Conservation (phyloP, 805 yeast species). For the Yamadazyma nakazawae region DNA sequence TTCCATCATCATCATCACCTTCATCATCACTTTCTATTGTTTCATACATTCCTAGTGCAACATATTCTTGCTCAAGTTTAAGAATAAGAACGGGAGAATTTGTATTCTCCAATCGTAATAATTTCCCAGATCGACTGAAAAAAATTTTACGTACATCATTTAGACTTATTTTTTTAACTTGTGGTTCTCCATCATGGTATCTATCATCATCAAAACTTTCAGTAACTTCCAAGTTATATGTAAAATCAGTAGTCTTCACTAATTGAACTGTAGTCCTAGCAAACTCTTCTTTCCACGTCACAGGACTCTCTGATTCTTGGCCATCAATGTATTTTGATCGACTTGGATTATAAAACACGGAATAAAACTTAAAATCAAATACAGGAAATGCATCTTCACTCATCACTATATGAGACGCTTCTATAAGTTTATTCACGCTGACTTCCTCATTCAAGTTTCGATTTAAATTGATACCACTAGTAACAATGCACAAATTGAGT, state of each 20-base stretch:
- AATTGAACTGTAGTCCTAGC: conserved; percentile 49
- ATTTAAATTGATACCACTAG: conserved; percentile 64
- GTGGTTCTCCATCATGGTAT: conserved; percentile 60
- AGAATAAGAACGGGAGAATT: conserved; percentile 64
- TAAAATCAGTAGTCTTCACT: conserved; percentile 28
- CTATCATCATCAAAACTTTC: conserved; percentile 70
- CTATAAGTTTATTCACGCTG: conserved; percentile 36
- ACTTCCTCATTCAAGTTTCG: conserved; percentile 57
- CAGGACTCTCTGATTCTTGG: conserved; percentile 22
- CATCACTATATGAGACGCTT: conserved; percentile 42
- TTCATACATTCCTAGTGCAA: conserved; percentile 43
- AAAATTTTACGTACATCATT: conserved; percentile 49
- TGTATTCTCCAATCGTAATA: conserved; percentile 60
- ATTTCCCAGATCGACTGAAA: conserved; percentile 66
- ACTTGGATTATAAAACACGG: conserved; percentile 60
- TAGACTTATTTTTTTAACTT: conserved; percentile 32
- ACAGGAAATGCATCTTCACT: conserved; percentile 43
- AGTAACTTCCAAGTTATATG: conserved; percentile 44
- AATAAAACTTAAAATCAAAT: conserved; percentile 55
- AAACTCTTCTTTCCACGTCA: conserved; percentile 73
- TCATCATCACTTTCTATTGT: conserved; percentile 22
- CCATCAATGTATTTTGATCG: conserved; percentile 22
- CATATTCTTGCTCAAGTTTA: conserved; percentile 50
- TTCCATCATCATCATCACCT: conserved; percentile 14
- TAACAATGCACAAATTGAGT: conserved; percentile 59